Evolutionary conservation across 2,329 filamentous ascomycete genomes (phyloP).

Genomic region (Helminthosporium solani): DNA sequence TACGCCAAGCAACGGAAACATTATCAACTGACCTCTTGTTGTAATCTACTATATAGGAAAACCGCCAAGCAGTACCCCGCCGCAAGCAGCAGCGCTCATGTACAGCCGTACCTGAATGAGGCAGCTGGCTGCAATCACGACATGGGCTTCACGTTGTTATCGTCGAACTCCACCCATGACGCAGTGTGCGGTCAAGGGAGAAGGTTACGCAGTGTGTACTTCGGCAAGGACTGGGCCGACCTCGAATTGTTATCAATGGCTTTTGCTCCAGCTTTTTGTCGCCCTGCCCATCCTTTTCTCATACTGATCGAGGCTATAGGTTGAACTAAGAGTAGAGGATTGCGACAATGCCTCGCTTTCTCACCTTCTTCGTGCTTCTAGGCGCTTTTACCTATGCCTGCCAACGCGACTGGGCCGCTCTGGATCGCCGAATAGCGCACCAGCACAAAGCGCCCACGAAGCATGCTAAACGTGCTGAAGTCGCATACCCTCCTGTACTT

Average conservation of each 20-base stretch:
- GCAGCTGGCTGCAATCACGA: conserved; percentile 18
- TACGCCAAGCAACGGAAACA: conserved; percentile 13
- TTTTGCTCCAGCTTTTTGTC: background rate
- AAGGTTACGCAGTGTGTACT: background rate
- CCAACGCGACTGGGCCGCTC: conserved; percentile 20
- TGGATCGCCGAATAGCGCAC: conserved; percentile 11
- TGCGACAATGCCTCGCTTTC: conserved; percentile 9
- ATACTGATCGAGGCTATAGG: background rate
- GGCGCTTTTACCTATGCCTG: conserved; percentile 15
- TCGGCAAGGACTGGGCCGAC: background rate
- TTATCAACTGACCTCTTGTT: conserved; percentile 3
- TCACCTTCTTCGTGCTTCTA: conserved; percentile 9
- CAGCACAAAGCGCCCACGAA: conserved; percentile 11
- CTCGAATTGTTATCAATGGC: background rate
- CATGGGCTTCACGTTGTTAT: conserved; percentile 5
- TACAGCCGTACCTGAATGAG: conserved; percentile 8
- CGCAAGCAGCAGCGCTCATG: background rate
- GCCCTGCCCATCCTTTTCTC: background rate
- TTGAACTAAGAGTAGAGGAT: background rate
- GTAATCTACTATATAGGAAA: background rate
- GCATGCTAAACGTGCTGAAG: conserved; percentile 17
- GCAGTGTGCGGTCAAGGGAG: background rate
- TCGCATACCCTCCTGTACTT: conserved; percentile 19
- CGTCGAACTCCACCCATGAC: background rate
- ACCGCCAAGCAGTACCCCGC: conserved; percentile 17